Conservation (phyloP, 1,284 basidiomycete species). For the Pseudozyma flocculosa region DNA sequence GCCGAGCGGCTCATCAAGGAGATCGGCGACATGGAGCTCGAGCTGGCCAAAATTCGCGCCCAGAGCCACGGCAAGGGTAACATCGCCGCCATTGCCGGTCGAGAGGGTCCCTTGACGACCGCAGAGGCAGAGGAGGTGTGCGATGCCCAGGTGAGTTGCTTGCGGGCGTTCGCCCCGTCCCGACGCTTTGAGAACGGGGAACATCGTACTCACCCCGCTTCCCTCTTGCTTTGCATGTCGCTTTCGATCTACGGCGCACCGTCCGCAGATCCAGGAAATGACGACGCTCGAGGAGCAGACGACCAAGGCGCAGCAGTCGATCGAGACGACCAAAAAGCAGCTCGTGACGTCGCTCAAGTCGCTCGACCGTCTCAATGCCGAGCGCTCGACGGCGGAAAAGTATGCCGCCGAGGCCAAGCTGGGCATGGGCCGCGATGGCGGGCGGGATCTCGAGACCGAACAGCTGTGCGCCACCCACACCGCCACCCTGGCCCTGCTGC, state of each 20-base stretch:
- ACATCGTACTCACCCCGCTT: too few relatives aligned
- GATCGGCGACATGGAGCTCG: constrained; percentile 50
- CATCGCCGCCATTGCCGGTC: constrained; percentile 31
- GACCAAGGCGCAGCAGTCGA: constrained; percentile 24
- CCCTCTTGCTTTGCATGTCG: background rate
- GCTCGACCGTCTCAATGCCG: constrained; percentile 45
- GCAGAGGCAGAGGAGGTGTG: constrained; percentile 40
- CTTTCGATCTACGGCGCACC: too few relatives aligned
- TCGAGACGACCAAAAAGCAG: constrained; percentile 46
- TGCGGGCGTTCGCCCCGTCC: background rate
- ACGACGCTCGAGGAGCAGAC: constrained; percentile 40
- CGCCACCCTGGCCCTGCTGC: constrained; percentile 23
- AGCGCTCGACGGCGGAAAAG: constrained; percentile 46
- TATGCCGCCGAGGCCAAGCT: constrained; percentile 46
- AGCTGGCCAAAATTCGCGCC: constrained; percentile 44
- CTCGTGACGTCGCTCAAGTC: constrained; percentile 32
- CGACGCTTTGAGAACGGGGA: background rate
- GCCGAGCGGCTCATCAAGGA: constrained; percentile 37
- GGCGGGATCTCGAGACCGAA: constrained; percentile 46
- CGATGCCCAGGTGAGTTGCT: constrained; percentile 28
- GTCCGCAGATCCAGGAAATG: constrained; percentile 41
- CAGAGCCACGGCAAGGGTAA: constrained; percentile 34
- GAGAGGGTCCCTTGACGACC: constrained; percentile 40
- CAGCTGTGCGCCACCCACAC: constrained; percentile 39
- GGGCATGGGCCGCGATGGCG: constrained; percentile 42